These are phyloP conservation scores for Epithele typhae DNA, from an alignment of 768 basidiomycete genomes.

Conservation along the genomic window DNA sequence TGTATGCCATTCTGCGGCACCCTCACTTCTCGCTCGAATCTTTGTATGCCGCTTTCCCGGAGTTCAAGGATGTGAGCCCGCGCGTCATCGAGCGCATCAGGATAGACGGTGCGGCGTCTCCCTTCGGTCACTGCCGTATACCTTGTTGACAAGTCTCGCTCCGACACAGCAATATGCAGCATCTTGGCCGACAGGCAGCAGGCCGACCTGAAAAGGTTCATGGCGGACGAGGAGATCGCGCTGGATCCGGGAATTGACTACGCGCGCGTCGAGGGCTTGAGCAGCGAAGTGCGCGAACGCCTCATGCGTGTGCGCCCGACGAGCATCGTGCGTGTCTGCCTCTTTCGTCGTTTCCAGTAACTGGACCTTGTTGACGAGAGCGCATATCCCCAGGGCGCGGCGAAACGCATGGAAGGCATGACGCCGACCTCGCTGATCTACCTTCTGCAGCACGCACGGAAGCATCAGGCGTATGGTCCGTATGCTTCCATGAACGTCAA, in stretches of 20 bases:
- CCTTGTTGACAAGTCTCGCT: not conserved
- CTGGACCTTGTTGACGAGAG: not conserved
- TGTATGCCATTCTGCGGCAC: slow-evolving; percentile 68
- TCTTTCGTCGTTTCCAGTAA: not conserved
- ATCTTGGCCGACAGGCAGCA: slow-evolving; percentile 66
- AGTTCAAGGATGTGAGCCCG: slow-evolving; percentile 45
- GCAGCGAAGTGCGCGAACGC: slow-evolving; percentile 69
- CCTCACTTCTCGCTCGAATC: slow-evolving; percentile 42
- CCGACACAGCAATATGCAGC: slow-evolving; percentile 49
- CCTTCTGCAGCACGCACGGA: slow-evolving; percentile 60
- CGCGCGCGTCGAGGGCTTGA: slow-evolving; percentile 56
- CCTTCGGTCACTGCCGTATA: not conserved
- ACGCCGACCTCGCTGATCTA: slow-evolving; percentile 74
- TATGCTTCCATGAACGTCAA: no score
- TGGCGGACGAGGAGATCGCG: slow-evolving; percentile 67
- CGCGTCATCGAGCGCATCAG: slow-evolving; percentile 55
- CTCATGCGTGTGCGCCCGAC: slow-evolving; percentile 57
- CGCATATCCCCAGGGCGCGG: slow-evolving; percentile 62
- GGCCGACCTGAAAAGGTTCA: slow-evolving; percentile 70
- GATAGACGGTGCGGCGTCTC: slow-evolving; percentile 59
- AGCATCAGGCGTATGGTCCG: no score
- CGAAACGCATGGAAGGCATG: slow-evolving; percentile 91
- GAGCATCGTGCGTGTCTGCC: slow-evolving; percentile 49
- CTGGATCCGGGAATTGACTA: slow-evolving; percentile 76
- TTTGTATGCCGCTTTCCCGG: slow-evolving; percentile 44